A percentile compares a stretch with the other conserved stretches of the same genome.
Evolutionary conservation across 2,329 filamentous ascomycete species (phyloP).

Genomic region (Colletotrichum phormii): DNA sequence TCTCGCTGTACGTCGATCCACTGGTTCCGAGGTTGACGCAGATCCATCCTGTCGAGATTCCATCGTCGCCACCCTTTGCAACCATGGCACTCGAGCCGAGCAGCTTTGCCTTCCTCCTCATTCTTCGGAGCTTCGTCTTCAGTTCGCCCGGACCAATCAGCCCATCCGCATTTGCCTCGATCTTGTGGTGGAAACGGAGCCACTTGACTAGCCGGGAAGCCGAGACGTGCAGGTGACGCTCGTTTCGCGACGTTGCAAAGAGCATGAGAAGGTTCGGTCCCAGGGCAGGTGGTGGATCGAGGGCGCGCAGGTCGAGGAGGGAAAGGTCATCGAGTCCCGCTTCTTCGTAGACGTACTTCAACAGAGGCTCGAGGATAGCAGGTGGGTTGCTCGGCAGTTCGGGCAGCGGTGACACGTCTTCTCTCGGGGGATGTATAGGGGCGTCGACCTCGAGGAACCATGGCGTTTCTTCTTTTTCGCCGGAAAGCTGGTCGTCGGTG

Average conservation of each 20-base stretch:
- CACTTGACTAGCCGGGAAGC: slow-evolving; percentile 91
- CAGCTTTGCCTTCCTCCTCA: slow-evolving; percentile 84
- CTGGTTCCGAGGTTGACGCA: slow-evolving; percentile 89
- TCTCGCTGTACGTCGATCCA: slow-evolving; percentile 63
- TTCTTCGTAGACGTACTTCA: slow-evolving; percentile 84
- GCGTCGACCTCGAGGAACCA: slow-evolving; percentile 89
- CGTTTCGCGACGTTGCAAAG: slow-evolving; percentile 88
- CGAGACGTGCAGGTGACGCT: slow-evolving; percentile 92
- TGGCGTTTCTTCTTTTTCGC: slow-evolving; percentile 59
- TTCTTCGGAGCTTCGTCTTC: slow-evolving; percentile 85
- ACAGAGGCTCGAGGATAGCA: slow-evolving; percentile 74
- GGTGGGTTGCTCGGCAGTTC: slow-evolving; percentile 76
- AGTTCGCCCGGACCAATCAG: slow-evolving; percentile 90
- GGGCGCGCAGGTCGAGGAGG: slow-evolving; percentile 83
- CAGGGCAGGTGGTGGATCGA: slow-evolving; percentile 88
- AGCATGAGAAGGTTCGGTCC: slow-evolving; percentile 93
- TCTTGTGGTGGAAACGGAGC: slow-evolving; percentile 77
- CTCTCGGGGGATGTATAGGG: slow-evolving; percentile 61
- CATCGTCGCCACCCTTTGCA: slow-evolving; percentile 78
- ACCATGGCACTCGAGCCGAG: slow-evolving; percentile 77
- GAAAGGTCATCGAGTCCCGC: slow-evolving; percentile 86
- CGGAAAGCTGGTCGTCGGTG: slow-evolving; percentile 12
- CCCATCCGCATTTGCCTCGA: slow-evolving; percentile 86
- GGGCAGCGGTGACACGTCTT: slow-evolving; percentile 61
- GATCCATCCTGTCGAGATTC: slow-evolving; percentile 93